Conservation (phyloP, 1,139 yeast species). For the Diutina catenulata region DNA sequence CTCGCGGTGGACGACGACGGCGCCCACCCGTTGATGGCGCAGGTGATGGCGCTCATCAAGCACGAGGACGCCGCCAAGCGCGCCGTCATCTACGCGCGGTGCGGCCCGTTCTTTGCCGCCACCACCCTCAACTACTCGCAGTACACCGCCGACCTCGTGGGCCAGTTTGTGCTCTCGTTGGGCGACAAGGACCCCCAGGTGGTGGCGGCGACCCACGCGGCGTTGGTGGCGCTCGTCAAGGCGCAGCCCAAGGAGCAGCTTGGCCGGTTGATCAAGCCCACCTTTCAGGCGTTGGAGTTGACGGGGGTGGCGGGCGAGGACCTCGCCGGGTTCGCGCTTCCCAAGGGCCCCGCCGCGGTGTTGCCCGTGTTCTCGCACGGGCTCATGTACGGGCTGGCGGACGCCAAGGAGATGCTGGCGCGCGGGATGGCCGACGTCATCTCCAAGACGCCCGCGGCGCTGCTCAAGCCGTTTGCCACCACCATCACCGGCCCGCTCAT, state of each 20-base stretch:
- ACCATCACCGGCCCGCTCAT: conserved; percentile 94
- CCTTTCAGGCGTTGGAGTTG: conserved; percentile 58
- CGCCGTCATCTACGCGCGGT: conserved; percentile 53
- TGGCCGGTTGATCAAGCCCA: conserved; percentile 68
- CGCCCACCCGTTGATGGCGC: conserved; percentile 74
- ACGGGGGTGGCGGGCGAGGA: conserved; percentile 58
- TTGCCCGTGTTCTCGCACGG: conserved; percentile 92
- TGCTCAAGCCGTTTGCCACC: conserved; percentile 81
- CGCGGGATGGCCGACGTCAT: conserved; percentile 82
- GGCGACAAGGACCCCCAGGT: conserved; percentile 59
- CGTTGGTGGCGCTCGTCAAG: conserved; percentile 55
- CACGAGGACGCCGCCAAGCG: conserved; percentile 63
- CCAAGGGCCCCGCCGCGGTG: conserved; percentile 81
- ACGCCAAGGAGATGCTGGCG: conserved; percentile 79
- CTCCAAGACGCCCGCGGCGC: conserved; percentile 72
- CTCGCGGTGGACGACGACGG: conserved; percentile 75
- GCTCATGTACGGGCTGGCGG: conserved; percentile 82
- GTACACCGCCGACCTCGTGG: conserved; percentile 67
- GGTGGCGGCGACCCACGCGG: conserved; percentile 58
- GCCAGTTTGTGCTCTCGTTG: conserved; percentile 57
- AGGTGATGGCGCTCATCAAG: conserved; percentile 63
- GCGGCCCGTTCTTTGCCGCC: conserved; percentile 46
- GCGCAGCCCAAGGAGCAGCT: conserved; percentile 59
- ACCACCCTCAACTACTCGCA: conserved; percentile 61
- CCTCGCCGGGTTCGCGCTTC: conserved; percentile 63